Evolutionary conservation across 2,329 filamentous ascomycete species (phyloP).

Genomic region (Fusarium vanettenii): DNA sequence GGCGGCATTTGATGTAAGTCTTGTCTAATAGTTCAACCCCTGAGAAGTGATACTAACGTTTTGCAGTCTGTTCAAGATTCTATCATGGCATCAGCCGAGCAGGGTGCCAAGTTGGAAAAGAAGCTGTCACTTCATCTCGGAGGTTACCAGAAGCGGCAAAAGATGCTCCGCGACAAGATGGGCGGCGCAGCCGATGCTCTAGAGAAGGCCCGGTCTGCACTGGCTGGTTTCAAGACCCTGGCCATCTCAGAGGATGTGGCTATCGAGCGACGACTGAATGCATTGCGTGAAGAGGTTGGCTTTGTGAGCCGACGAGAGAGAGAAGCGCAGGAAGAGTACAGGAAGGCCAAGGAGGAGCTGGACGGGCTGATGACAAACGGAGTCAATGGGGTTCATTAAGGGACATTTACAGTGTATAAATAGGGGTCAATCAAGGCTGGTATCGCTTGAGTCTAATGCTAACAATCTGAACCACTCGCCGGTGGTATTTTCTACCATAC

Average conservation of each 20-base stretch:
- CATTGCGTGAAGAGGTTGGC: slow-evolving; percentile 83
- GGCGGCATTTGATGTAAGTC: slow-evolving; percentile 78
- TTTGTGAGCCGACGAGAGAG: slow-evolving; percentile 85
- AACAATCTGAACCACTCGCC: slow-evolving; percentile 24
- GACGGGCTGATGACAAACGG: slow-evolving; percentile 62
- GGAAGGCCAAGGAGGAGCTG: slow-evolving; percentile 81
- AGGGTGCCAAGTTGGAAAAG: slow-evolving; percentile 91
- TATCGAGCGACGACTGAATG: slow-evolving; percentile 76
- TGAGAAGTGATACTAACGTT: slow-evolving; percentile 24
- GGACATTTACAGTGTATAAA: slow-evolving; percentile 37
- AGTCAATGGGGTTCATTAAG: slow-evolving; percentile 54
- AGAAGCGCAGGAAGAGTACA: slow-evolving; percentile 90
- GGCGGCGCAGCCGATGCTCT: slow-evolving; percentile 79
- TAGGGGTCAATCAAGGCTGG: slow-evolving; percentile 28
- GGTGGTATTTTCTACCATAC: slow-evolving; percentile 2
- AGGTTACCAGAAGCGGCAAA: slow-evolving; percentile 89
- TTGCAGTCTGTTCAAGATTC: slow-evolving; percentile 75
- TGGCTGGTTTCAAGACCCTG: slow-evolving; percentile 80
- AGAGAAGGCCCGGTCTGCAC: slow-evolving; percentile 76
- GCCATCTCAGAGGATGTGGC: slow-evolving; percentile 84
- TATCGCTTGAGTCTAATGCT: slow-evolving; percentile 27
- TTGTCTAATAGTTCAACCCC: too few relatives aligned
- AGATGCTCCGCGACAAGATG: slow-evolving; percentile 84
- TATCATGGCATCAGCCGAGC: slow-evolving; percentile 79
- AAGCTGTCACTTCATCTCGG: slow-evolving; percentile 89